Conservation (phyloP, 257 asterid species). For the Ocimum tenuiflorum region DNA sequence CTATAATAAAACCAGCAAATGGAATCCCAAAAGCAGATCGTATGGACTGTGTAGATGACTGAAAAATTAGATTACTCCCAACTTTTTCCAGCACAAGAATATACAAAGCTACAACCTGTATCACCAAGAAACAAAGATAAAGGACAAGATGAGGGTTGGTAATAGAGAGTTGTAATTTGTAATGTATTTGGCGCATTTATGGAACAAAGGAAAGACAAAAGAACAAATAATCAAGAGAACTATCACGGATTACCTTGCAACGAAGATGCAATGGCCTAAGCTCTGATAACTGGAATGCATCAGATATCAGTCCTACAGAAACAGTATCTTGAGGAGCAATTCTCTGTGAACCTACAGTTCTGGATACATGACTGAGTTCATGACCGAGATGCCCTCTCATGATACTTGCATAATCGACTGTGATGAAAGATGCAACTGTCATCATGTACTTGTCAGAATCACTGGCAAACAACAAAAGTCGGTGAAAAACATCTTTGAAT, state of each 20-base stretch:
- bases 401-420: slow-evolving; percentile 38
- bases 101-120: slow-evolving; percentile 62
- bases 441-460: slow-evolving; percentile 47
- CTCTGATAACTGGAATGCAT: slow-evolving; percentile 32
- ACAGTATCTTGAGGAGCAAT: slow-evolving; percentile 24
- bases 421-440: slow-evolving; percentile 70
- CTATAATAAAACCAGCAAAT: slow-evolving; percentile 71
- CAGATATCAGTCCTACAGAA: slow-evolving; percentile 45
- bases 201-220: neutral
- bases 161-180: neutral
- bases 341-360: slow-evolving; percentile 21
- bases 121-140: slow-evolving; percentile 1
- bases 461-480: slow-evolving; percentile 33
- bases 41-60: slow-evolving; percentile 23
- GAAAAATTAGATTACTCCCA: slow-evolving; percentile 18
- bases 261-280: slow-evolving; percentile 47
- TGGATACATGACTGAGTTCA: slow-evolving; percentile 24
- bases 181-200: neutral
- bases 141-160: neutral
- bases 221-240: neutral
- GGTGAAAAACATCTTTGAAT: slow-evolving; percentile 11
- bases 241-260: slow-evolving; percentile 56
- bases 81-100: slow-evolving; percentile 47
- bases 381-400: slow-evolving; percentile 20
- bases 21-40: slow-evolving; percentile 38